Conservation (phyloP, 2,329 filamentous ascomycete species). For the Phaeosphaeriaceae sp. region DNA sequence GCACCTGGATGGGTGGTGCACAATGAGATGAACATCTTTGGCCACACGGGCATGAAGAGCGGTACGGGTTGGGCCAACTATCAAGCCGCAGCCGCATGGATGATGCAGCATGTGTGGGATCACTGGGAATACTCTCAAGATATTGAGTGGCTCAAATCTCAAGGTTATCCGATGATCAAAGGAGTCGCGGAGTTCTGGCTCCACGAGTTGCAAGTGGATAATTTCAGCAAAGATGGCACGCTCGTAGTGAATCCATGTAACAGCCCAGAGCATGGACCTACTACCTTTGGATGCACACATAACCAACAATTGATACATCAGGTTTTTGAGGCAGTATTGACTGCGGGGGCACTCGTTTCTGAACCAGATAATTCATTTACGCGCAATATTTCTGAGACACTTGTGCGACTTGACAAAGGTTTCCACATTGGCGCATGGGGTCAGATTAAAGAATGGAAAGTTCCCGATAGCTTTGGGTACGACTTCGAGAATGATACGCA, state of each 20-base stretch:
- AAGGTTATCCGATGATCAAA: constrained; percentile 62
- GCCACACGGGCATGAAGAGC: constrained; percentile 60
- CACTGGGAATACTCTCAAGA: constrained; percentile 62
- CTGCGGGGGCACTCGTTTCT: constrained; percentile 18
- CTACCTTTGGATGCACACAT: constrained; percentile 61
- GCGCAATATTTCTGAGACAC: constrained; percentile 48
- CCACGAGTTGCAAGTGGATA: constrained; percentile 59
- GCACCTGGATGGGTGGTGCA: constrained; percentile 64
- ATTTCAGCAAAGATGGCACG: constrained; percentile 57
- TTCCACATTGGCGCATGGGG: constrained; percentile 55
- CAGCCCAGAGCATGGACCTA: constrained; percentile 61
- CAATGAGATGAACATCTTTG: constrained; percentile 66
- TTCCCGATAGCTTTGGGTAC: constrained; percentile 47
- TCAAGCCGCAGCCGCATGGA: constrained; percentile 61
- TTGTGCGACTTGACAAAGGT: constrained; percentile 58
- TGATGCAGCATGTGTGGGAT: constrained; percentile 66
- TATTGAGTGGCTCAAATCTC: constrained; percentile 50
- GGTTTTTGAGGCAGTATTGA: constrained; percentile 42
- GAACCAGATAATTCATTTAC: constrained; percentile 45
- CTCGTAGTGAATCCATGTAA: constrained; percentile 65
- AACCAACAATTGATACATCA: constrained; percentile 59
- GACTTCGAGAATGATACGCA: constrained; percentile 55
- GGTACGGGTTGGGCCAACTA: constrained; percentile 53
- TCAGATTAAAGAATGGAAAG: constrained; percentile 60
- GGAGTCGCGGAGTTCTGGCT: constrained; percentile 64